Base-by-base conservation (phyloP, 2,329 filamentous ascomycete genomes). In the Conoideocrella luteorostrata region DNA sequence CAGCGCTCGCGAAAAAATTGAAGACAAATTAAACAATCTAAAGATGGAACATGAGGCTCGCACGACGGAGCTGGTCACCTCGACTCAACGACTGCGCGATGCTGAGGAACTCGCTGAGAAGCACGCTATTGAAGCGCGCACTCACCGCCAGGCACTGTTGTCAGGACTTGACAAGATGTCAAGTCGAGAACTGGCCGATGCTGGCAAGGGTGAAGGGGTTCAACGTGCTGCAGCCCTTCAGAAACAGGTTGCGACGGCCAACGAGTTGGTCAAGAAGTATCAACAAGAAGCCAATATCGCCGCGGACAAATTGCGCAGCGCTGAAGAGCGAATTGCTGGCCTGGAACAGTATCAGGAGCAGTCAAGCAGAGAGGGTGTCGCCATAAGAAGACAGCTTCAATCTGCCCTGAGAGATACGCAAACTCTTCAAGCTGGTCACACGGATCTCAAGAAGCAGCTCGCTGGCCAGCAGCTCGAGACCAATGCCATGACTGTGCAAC, bases 261-360 rank as follows among this genome's bases (percentile, higher is more conserved):
- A 88, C 55, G 74, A 73, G 2, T 69, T 97, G 60, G 88, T 90
- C 22, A 86, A 85, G 62, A 88, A 88, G 57, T 95, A 95, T 54
- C 89, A 96, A 62, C 76, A 84, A 48, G 90, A 94, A 47, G 91
- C 90, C 1, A 88, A 98, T 61, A 69, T 75, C 21, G 89, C 90
- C 3, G 85, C 88, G 0, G 89, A 96, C 58, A 94, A 90, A 61
- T 74, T 98, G 42, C 85, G 93, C 42, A 85, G 85, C 46, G 93
- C 93, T 4, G 94, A 98, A 66, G 94, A 97, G 68, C 83, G 93
- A 33, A 97, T 98, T 61, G 94, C 93, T 5, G 93, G 93, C 6
- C 76, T 98, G 4, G 93, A 98, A 63, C 88, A 89, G 22, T 97
- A 97, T 62, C 93, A 98, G 66, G 93, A 98, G 60, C 93, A 98